Evolutionary conservation across 2,329 filamentous ascomycete genomes (phyloP).

Genomic region (Colletotrichum sp.): DNA sequence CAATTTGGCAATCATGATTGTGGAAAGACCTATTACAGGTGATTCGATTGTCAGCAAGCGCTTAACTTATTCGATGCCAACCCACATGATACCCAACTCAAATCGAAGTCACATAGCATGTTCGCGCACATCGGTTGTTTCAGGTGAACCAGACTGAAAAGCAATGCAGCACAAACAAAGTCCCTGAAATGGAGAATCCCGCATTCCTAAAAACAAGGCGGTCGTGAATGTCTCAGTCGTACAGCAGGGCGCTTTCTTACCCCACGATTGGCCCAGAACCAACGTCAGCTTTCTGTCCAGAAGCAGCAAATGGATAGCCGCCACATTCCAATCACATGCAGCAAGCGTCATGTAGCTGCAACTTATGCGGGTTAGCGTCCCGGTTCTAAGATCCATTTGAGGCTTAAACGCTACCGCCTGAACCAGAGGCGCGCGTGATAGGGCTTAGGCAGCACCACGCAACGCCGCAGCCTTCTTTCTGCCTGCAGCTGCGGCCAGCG

Average conservation of each 20-base stretch:
- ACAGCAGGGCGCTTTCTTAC: neutral
- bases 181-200: neutral
- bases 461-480: neutral
- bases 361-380: neutral
- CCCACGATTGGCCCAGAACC: neutral
- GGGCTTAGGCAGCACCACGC: neutral
- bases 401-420: neutral
- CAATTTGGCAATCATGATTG: rapidly evolving
- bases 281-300: neutral
- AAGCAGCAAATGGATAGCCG: neutral
- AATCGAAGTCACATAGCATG: neutral
- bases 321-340: slow-evolving; percentile 1
- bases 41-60: neutral
- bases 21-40: neutral
- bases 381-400: neutral
- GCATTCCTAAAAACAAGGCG: neutral
- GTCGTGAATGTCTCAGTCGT: neutral
- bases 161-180: neutral
- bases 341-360: neutral
- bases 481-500: neutral
- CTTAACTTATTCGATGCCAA: neutral
- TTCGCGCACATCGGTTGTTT: neutral
- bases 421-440: neutral
- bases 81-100: neutral
- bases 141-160: neutral